A percentile compares a stretch with the other conserved stretches of the same genome.
Conservation (phyloP, 108 stramenopile species). For the Nitzschia putrida region DNA sequence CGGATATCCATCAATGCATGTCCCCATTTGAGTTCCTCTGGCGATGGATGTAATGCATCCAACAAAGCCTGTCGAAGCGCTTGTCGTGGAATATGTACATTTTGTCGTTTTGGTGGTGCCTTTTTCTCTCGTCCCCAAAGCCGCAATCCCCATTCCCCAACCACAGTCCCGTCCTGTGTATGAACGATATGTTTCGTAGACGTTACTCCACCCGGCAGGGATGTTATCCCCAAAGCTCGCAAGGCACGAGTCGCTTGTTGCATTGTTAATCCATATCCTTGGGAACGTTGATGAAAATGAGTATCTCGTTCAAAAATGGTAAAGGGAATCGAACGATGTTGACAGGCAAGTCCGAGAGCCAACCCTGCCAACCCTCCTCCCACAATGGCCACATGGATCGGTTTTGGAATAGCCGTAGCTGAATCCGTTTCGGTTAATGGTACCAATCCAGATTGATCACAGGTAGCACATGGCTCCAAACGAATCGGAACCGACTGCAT, state of each 20-base stretch:
- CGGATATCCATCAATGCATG: constrained; percentile 43
- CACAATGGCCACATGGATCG: constrained; percentile 59
- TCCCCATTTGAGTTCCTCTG: constrained; percentile 46
- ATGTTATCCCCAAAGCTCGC: constrained; percentile 56
- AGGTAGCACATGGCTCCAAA: constrained; percentile 47
- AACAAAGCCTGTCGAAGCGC: constrained; percentile 59
- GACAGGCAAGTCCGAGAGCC: constrained; percentile 78
- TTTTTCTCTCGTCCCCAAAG: constrained; percentile 60
- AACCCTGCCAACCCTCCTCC: constrained; percentile 86
- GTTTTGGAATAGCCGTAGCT: neutral
- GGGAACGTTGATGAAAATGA: constrained; percentile 32
- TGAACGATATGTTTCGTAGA: constrained; percentile 81
- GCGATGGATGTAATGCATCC: constrained; percentile 44
- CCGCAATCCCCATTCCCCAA: constrained; percentile 86
- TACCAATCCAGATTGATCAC: constrained; percentile 47
- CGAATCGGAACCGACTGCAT: constrained; percentile 15
- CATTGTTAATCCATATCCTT: constrained; percentile 86
- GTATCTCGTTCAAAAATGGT: constrained; percentile 79
- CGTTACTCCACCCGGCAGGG: constrained; percentile 37
- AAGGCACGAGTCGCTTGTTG: constrained; percentile 85
- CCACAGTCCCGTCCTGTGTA: constrained; percentile 65
- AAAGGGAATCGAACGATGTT: constrained; percentile 72
- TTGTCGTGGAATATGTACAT: constrained; percentile 82
- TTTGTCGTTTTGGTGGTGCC: constrained; percentile 62
- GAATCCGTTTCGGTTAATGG: no score